Evolutionary conservation across 2,329 filamentous ascomycete species (phyloP).

Genomic region (Ophiostoma ulmi): DNA sequence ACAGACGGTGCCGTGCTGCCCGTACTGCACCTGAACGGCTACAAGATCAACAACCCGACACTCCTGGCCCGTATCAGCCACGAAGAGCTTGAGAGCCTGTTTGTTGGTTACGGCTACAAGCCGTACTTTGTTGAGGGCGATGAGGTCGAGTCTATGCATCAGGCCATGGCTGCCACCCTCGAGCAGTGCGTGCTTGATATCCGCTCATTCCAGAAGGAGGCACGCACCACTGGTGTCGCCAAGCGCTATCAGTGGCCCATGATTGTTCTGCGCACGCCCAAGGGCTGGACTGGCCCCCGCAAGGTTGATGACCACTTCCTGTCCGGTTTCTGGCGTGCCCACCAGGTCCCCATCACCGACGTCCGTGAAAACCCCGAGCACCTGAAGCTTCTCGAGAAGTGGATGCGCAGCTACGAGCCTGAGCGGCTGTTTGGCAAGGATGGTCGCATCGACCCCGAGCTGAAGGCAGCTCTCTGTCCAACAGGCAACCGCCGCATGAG

Average conservation of each 20-base stretch:
- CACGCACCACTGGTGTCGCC: constrained; percentile 63
- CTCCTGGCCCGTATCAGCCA: constrained; percentile 68
- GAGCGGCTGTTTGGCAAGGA: constrained; percentile 63
- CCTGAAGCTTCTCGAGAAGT: constrained; percentile 63
- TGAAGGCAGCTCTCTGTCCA: constrained; percentile 60
- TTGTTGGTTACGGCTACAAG: constrained; percentile 70
- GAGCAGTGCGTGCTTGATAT: constrained; percentile 70
- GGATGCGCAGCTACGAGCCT: constrained; percentile 73
- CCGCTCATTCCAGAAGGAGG: constrained; percentile 62
- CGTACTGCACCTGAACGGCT: constrained; percentile 73
- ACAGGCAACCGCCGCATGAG: constrained; percentile 65
- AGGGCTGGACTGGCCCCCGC: constrained; percentile 73
- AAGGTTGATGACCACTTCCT: constrained; percentile 66
- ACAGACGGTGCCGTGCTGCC: constrained; percentile 73
- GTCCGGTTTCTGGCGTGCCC: constrained; percentile 72
- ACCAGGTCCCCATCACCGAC: constrained; percentile 72
- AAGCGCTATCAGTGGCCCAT: constrained; percentile 72
- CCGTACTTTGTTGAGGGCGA: constrained; percentile 77
- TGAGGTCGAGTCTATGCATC: constrained; percentile 69
- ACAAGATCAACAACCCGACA: constrained; percentile 80
- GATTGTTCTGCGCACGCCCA: constrained; percentile 70
- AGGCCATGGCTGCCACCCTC: constrained; percentile 73
- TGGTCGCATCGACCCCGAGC: constrained; percentile 58
- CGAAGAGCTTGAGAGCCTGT: constrained; percentile 64
- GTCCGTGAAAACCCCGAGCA: constrained; percentile 61